These are phyloP conservation scores for Diaporthe aspalathi DNA, from an alignment of 2,329 filamentous ascomycete genomes.

Conservation along the genomic window DNA sequence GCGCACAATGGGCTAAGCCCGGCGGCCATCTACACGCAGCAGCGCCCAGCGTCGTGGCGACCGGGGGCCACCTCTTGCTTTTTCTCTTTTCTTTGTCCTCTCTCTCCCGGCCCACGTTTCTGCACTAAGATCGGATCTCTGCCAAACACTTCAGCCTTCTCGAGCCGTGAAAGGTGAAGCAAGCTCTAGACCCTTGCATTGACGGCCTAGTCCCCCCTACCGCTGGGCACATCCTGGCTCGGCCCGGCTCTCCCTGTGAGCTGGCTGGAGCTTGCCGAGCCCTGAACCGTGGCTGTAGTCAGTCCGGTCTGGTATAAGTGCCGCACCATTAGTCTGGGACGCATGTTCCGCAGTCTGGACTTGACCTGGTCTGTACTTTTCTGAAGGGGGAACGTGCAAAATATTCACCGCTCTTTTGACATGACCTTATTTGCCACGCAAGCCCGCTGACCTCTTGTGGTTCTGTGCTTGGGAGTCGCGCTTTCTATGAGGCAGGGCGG, in stretches of 20 bases:
- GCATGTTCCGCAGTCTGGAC: constrained; percentile 2
- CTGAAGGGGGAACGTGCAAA: neutral
- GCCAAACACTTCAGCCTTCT: constrained; percentile 22
- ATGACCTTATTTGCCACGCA: constrained; percentile 5
- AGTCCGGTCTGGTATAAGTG: constrained; percentile 22
- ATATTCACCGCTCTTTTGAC: constrained; percentile 27
- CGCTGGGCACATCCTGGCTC: constrained; percentile 21
- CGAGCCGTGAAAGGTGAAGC: constrained; percentile 16
- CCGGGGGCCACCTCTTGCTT: neutral
- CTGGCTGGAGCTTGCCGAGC: constrained; percentile 29
- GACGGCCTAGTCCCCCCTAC: constrained; percentile 3
- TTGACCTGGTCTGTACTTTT: neutral
- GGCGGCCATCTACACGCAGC: constrained; percentile 1
- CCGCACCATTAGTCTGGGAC: constrained; percentile 21
- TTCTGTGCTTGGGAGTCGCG: neutral
- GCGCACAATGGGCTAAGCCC: neutral
- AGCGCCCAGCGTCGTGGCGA: neutral
- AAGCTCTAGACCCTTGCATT: constrained; percentile 28
- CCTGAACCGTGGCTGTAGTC: neutral
- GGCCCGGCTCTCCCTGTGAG: constrained; percentile 19
- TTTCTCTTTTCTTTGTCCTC: neutral
- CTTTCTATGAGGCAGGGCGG: neutral
- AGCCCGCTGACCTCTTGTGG: neutral
- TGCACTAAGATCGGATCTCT: constrained; percentile 20
- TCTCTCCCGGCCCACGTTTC: constrained; percentile 14